Conservation (phyloP, 805 yeast genomes). For the Cyberlindnera xishuangbannaensis region DNA sequence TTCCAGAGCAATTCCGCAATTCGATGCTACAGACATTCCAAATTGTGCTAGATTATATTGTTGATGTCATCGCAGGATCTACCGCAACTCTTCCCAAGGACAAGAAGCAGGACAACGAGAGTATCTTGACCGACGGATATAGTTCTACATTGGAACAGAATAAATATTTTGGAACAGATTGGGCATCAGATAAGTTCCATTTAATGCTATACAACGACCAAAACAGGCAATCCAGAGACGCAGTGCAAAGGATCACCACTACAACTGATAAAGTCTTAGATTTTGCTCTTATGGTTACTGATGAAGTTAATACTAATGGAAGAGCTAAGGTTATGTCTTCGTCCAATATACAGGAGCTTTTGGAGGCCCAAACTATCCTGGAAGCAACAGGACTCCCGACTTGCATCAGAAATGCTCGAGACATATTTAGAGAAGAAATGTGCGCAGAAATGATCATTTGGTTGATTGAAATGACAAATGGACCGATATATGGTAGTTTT, state of each 20-base stretch:
- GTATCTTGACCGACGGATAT: conserved; percentile 31
- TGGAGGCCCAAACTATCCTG: conserved; percentile 49
- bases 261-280: conserved; percentile 60
- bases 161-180: conserved; percentile 40
- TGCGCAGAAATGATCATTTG: conserved; percentile 65
- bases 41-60: conserved; percentile 48
- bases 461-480: conserved; percentile 52
- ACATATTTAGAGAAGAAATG: conserved; percentile 75
- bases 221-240: conserved; percentile 67
- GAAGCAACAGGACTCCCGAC: conserved; percentile 61
- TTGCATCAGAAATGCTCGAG: conserved; percentile 61
- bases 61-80: conserved; percentile 51
- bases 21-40: conserved; percentile 39
- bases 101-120: conserved; percentile 21
- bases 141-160: conserved; percentile 28
- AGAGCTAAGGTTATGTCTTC: conserved; percentile 64
- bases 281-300: conserved; percentile 70
- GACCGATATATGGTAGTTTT: conserved; percentile 47
- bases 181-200: conserved; percentile 41
- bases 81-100: conserved; percentile 22
- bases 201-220: conserved; percentile 75
- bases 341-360: conserved; percentile 40
- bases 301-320: conserved; percentile 56
- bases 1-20: conserved; percentile 40
- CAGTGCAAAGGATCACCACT: conserved; percentile 54